These are phyloP conservation scores for Trifolium pratense DNA, from an alignment of 306 rosid genomes.

Conservation along the genomic window DNA sequence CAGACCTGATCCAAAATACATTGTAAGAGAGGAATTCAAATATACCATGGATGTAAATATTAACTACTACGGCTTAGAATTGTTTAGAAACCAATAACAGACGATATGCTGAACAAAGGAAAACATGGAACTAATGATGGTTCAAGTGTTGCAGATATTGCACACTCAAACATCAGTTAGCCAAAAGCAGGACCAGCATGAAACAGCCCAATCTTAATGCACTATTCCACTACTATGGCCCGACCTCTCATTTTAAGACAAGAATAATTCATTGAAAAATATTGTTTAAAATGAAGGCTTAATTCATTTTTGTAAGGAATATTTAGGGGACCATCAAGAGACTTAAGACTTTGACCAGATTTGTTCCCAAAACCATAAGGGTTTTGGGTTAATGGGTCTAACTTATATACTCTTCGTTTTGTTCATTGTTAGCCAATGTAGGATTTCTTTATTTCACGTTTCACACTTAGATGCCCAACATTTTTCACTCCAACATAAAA, in stretches of 20 bases:
- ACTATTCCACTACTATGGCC: conserved; percentile 9
- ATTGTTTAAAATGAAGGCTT: conserved; percentile 14
- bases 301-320: not conserved
- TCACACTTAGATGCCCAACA: not conserved
- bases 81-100: conserved; percentile 2
- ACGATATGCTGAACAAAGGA: not conserved
- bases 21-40: not conserved
- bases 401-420: not conserved
- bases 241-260: conserved; percentile 11
- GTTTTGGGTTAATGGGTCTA: not conserved
- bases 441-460: not conserved
- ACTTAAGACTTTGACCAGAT: not conserved
- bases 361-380: not conserved
- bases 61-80: not conserved
- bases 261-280: conserved; percentile 1
- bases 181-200: not conserved
- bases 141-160: conserved; percentile 8
- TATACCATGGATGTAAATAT: not conserved
- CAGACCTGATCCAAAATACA: not conserved
- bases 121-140: conserved; percentile 8
- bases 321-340: not conserved
- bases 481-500: not conserved
- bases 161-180: not conserved
- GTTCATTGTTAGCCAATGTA: not conserved
- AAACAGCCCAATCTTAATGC: conserved; percentile 15